Evolutionary conservation across 768 basidiomycete genomes (phyloP), one percentile per base, ranked within the genome.

Genomic region (Psilocybe subaeruginosa): DNA sequence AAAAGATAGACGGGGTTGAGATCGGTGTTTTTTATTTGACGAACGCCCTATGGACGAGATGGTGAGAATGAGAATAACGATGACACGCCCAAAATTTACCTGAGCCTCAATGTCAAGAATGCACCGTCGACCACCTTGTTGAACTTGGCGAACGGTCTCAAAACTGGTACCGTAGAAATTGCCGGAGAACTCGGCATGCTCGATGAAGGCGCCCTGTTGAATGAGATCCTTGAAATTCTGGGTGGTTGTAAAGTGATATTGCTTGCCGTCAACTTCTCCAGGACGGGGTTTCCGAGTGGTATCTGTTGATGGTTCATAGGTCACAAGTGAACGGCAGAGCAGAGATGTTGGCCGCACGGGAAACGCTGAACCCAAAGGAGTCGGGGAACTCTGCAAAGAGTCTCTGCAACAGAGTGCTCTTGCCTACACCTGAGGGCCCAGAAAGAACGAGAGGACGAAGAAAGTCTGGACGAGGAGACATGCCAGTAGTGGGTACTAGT

Each of bases 91-190:
- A 49, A 37, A 39, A 64, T n/a, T 59, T 71, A 92, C 94, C 89
- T 99, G 96, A 8, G 92, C 89, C 70, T 99, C 97, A 60, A 99
- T 99, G 72, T 99, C 97, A 41, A 99, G 83, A 60, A 99, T 89
- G 72, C 97, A 98, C 11, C 93, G 86, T 63, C 83, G 85, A 14
- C 92, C 93, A 3, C 83, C 78, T 16, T 81, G 74, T 37, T 85
- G 80, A 29, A 97, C 89, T 31, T 82, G 80, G 35, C 81, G 77
- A 31, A 99, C 86, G 19, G 95, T 88, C 63, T 85, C 81, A 63
- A 89, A 87, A 66, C 90, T 93, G 4, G 95, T 97, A n/a, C 96
- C 96, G 70, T 99, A 99, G 68, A 85, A 84, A 71, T 98, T 97
- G 23, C 90, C 86, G 0, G 92, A 93, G 77, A 97, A 99, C 73